Evolutionary conservation across 495 filamentous ascomycete genomes (phyloP).

Genomic region (Diplogelasinospora grovesii): DNA sequence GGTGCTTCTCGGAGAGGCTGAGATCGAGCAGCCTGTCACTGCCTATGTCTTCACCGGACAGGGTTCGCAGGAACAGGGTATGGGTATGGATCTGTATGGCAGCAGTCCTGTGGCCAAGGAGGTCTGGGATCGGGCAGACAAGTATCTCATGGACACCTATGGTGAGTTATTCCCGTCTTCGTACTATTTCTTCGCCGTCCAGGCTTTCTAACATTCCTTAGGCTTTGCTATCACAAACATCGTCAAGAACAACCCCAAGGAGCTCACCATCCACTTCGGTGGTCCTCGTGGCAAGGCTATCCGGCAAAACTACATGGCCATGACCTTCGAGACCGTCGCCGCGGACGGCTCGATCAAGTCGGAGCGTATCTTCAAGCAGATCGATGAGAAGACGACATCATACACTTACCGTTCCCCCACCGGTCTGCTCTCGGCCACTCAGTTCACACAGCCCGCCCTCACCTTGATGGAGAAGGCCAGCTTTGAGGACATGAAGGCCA

Average conservation of each 20-base stretch:
- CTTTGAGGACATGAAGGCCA: constrained; percentile 97
- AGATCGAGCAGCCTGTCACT: constrained; percentile 96
- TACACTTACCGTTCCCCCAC: constrained; percentile 97
- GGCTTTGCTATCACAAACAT: constrained; percentile 96
- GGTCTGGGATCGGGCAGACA: constrained; percentile 97
- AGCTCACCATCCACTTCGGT: constrained; percentile 97
- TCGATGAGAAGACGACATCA: constrained; percentile 80
- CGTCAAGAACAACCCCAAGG: constrained; percentile 98
- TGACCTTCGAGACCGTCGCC: constrained; percentile 97
- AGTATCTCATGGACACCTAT: constrained; percentile 98
- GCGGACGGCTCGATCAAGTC: constrained; percentile 89
- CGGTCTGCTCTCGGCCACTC: constrained; percentile 91
- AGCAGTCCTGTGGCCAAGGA: constrained; percentile 90
- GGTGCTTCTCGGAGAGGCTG: constrained; percentile 87
- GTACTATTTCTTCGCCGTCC: not conserved
- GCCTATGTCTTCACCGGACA: constrained; percentile 98
- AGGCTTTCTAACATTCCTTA: constrained; percentile 39
- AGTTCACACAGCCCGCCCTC: constrained; percentile 96
- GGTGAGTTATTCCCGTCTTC: constrained; percentile 51
- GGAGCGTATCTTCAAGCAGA: constrained; percentile 98
- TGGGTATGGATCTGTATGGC: constrained; percentile 98
- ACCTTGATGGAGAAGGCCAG: constrained; percentile 99
- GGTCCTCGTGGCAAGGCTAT: constrained; percentile 95
- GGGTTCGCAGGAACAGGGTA: constrained; percentile 95
- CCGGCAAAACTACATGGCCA: constrained; percentile 97